Conservation (phyloP, 108 stramenopile species). For the Parmales sp. region DNA sequence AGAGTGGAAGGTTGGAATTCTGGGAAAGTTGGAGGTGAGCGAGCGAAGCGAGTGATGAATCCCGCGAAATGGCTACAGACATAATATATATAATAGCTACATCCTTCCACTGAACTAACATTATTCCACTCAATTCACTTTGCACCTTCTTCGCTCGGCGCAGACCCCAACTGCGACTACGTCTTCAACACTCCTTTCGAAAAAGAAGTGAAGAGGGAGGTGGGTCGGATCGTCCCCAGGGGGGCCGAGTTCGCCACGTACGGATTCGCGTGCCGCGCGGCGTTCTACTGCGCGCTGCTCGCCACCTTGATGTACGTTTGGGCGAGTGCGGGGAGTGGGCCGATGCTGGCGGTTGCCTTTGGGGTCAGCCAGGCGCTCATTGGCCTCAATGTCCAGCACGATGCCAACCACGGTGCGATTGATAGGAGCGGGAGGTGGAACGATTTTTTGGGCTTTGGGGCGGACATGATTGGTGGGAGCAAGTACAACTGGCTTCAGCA, state of each 20-base stretch:
- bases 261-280: slow-evolving; percentile 59
- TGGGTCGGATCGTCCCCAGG: too few relatives aligned
- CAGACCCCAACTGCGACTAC: too few relatives aligned
- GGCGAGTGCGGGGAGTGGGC: slow-evolving; percentile 40
- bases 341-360: slow-evolving; percentile 51
- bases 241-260: slow-evolving; percentile 75
- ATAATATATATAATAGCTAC: not conserved
- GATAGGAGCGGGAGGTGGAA: slow-evolving; percentile 67
- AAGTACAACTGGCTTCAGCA: slow-evolving; percentile 76
- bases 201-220: slow-evolving; percentile 70
- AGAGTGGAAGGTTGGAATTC: slow-evolving; percentile 40
- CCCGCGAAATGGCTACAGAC: too few relatives aligned
- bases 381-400: slow-evolving; percentile 87
- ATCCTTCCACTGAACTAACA: not conserved
- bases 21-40: slow-evolving; percentile 46
- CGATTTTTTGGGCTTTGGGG: slow-evolving; percentile 69
- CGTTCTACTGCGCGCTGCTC: slow-evolving; percentile 55
- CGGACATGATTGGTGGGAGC: slow-evolving; percentile 74
- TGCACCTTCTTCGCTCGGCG: too few relatives aligned
- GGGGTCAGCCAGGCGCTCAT: slow-evolving; percentile 66
- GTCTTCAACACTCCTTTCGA: slow-evolving; percentile 74
- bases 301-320: slow-evolving; percentile 54
- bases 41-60: too few relatives aligned
- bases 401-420: slow-evolving; percentile 88
- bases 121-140: too few relatives aligned